Evolutionary conservation across 768 basidiomycete genomes (phyloP), one percentile per base, ranked within the genome.

Genomic region (Auriscalpium vulgare): DNA sequence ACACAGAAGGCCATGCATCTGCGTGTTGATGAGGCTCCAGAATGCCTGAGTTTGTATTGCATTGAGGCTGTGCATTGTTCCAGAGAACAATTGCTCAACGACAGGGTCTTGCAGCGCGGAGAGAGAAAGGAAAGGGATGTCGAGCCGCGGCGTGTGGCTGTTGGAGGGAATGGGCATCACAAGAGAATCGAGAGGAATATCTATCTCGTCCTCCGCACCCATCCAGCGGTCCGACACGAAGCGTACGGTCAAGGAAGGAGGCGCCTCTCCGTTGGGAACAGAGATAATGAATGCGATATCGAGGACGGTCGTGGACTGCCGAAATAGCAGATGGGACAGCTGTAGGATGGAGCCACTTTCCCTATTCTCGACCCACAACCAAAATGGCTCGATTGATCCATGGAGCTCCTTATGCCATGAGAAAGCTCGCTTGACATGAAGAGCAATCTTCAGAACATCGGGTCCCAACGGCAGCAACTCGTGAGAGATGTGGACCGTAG

Each of bases 301-400:
- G 37, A 94, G 58, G 4, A 65, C 49, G 0, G 78, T 71, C 1
- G 87, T 89, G 16, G 78, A 76, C 59, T 82, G 79, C 46, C 87
- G 85, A 59, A 97, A 81, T 37, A 84, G 63, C 23, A 95, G 71
- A 63, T 88, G 84, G 0, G 84, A 74, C 53, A 88, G 77, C 65
- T 95, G 94, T 10, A 94, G 78, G 63, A 98, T 95, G 38, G 79
- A 78, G n/a, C 79, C 60, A n/a, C 84, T 87, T 37, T 87, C 79
- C 38, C 85, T 77, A 64, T 95, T 92, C 71, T 98, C 94, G 3
- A 97, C 74, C 97, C 97, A 98, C 35, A 99, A 69, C 86, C 91
- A 97, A 71, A 97, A 97, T 1, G 91, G 87, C 68, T 98, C 92
- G 2, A 75, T 73, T 10, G 72, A 74, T 0, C 87, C 88, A 63